A percentile compares a stretch with the other conserved stretches of the same genome.
Conservation (phyloP, 176 grass and related monocot genomes). For the Hsuehochloa calcarea region DNA sequence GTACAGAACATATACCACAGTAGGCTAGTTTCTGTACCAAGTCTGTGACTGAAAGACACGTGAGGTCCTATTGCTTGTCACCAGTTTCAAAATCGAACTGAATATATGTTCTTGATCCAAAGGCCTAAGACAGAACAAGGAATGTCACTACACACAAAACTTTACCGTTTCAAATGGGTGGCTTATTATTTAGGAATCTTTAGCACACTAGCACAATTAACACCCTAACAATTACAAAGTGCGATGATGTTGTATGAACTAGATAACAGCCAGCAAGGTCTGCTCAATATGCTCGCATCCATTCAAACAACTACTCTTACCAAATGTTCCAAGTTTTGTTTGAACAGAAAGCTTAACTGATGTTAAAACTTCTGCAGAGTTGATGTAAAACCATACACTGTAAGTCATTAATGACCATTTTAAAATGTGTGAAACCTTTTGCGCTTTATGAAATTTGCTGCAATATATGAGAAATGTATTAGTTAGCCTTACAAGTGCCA, state of each 20-base stretch:
- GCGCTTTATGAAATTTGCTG: neutral
- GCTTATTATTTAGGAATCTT: neutral
- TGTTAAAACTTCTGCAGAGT: neutral
- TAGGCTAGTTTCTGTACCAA: neutral
- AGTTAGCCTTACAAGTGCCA: slow-evolving; percentile 10
- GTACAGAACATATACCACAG: neutral
- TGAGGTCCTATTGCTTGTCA: neutral
- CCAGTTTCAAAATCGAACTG: neutral
- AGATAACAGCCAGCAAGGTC: neutral
- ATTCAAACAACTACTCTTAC: neutral
- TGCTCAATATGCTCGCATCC: neutral
- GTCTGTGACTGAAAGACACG: neutral
- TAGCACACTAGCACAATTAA: neutral
- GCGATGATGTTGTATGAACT: slow-evolving; percentile 20
- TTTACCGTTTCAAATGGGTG: neutral
- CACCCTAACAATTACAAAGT: neutral
- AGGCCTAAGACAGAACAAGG: neutral
- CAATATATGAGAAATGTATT: neutral
- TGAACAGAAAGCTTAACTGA: neutral
- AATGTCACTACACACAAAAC: neutral
- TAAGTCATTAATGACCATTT: neutral
- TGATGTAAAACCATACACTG: neutral
- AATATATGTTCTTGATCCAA: neutral
- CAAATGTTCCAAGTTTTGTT: slow-evolving; percentile 6
- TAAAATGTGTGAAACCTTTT: neutral